Base-by-base conservation (phyloP, 768 basidiomycete species). In the Artomyces pyxidatus region DNA sequence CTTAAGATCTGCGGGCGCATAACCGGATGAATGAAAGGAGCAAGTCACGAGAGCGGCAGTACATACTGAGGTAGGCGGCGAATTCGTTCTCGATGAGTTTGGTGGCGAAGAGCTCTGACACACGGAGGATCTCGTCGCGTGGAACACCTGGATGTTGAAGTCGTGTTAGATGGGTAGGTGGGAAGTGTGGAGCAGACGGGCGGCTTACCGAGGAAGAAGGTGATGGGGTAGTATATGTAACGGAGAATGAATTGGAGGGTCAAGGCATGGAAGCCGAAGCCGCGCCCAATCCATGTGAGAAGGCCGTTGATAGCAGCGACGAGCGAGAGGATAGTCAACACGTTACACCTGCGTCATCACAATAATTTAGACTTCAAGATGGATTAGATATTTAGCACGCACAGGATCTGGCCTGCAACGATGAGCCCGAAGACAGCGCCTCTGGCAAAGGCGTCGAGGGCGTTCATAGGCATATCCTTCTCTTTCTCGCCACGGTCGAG, bases 41-140 rank as follows among this genome's bases (percentile, higher is more conserved):
- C 22, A n/a, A n/a, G n/a, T n/a, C n/a, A 41, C 3, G 39, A 41
- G 21, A 12, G 25, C 19, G 27, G 42, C 14, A 11, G 14, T n/a
- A 62, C 65, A 40, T 42, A 70, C 68, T 60, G 22, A 65, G 49
- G 67, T 92, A 92, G 4, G 85, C 89, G 37, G 81, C 80, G 58
- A 91, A 91, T 63, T 92, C 89, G 61, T 89, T 92, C 48, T 84
- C 89, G 43, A 93, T 73, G 51, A 95, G 75, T 67, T 94, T 95
- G 26, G 83, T 86, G 16, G 85, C 89, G 54, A 95, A 79, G 14
- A 93, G 74, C 57, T 82, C 78, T 21, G 89, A 76, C 28, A 95
- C 88, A 27, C 71, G 74, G 40, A 93, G 71, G 56, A 95, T 89
- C 66, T 94, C 91, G n/a, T 58, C 53, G 30, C 80, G 80, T 1